phyloP scores from a whole-genome alignment of 148 eudicot species.

The Rhododendron kiyosumense region DNA sequence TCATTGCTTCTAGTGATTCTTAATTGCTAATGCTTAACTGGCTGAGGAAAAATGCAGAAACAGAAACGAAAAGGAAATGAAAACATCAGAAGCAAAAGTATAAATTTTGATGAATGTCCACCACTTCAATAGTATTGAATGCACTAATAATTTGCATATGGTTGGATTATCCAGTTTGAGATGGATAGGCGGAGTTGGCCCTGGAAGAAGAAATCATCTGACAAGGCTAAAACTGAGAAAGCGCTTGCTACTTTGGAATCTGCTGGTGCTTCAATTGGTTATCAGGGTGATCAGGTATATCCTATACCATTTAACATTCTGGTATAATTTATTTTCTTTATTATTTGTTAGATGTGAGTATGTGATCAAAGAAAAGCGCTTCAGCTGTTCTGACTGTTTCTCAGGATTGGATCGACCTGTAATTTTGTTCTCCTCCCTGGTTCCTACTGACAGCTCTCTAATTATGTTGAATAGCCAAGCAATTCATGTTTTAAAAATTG shows the following conservation, averaged over 20 bases:
- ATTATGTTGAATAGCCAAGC: not conserved
- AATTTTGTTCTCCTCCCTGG: not conserved
- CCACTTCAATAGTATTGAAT: not conserved
- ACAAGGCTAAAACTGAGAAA: conserved; percentile 67
- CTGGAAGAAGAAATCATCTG: conserved; percentile 95
- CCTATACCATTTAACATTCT: not conserved
- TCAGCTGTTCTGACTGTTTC: no score
- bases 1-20: not conserved
- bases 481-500: not conserved
- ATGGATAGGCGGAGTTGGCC: conserved; percentile 98
- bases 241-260: conserved; percentile 51
- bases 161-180: conserved; percentile 20
- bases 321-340: not conserved
- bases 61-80: not conserved
- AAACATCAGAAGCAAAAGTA: not conserved
- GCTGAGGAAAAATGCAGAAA: no score
- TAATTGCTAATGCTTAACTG: not conserved
- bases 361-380: not conserved
- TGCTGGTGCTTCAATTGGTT: conserved; percentile 41
- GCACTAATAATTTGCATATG: not conserved
- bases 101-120: not conserved
- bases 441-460: not conserved
- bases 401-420: not conserved
- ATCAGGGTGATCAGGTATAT: conserved; percentile 64
- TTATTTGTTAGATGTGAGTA: not conserved